Evolutionary conservation across 1,284 basidiomycete genomes (phyloP).

Genomic region (Moniliophthora roreri): DNA sequence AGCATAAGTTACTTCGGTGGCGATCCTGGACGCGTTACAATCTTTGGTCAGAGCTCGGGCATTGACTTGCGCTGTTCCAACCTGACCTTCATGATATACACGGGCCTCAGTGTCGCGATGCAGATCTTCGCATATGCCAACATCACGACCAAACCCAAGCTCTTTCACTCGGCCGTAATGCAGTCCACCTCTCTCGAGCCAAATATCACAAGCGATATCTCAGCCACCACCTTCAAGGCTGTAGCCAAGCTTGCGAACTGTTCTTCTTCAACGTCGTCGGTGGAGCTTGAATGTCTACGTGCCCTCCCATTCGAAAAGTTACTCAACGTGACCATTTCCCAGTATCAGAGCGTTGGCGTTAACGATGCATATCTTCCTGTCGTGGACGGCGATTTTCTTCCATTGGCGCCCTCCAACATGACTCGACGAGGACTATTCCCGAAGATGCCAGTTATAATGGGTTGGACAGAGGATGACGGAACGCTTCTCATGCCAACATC

Average conservation of each 20-base stretch:
- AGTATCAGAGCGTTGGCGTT: background rate
- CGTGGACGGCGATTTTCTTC: conserved; percentile 5
- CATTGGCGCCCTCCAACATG: background rate
- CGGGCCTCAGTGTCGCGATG: background rate
- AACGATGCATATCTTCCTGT: background rate
- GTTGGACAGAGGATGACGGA: conserved; percentile 3
- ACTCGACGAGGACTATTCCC: background rate
- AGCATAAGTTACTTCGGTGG: background rate
- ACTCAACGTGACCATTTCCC: background rate
- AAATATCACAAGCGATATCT: background rate
- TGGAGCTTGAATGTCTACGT: background rate
- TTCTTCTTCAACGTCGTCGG: no score
- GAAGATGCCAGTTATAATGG: conserved; percentile 2
- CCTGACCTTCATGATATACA: no score
- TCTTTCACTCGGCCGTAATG: conserved; percentile 4
- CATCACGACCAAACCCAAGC: background rate
- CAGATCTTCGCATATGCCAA: conserved; percentile 4
- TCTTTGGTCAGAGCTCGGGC: background rate
- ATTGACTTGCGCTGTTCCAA: no score
- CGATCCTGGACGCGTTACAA: background rate
- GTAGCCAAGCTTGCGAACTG: conserved; percentile 1
- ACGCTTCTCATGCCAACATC: background rate
- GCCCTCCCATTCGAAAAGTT: background rate
- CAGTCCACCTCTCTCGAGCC: conserved; percentile 3
- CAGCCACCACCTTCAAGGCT: background rate